phyloP scores from a whole-genome alignment of 345 rosid species.

The Theobroma cacao region DNA sequence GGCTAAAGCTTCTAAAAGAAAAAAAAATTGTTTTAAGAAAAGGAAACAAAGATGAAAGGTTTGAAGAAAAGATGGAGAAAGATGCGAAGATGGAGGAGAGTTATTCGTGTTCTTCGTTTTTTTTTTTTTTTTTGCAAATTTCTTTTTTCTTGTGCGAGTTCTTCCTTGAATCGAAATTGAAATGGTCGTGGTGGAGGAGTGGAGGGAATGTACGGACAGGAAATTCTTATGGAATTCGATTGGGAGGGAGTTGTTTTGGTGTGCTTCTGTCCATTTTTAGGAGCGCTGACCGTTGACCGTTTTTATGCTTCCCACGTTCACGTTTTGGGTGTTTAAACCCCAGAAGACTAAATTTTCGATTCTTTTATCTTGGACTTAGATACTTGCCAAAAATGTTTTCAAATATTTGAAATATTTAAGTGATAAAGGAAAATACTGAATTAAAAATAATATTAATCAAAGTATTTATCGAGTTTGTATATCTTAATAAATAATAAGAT shows the following conservation, averaged over 20 bases:
- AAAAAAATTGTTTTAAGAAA: too few species aligned
- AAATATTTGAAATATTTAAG: too few species aligned
- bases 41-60: neutral
- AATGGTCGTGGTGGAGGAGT: slow-evolving; percentile 11
- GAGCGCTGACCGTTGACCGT: slow-evolving; percentile 11
- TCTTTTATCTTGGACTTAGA: too few species aligned
- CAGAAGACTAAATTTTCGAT: too few species aligned
- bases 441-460: too few species aligned
- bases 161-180: slow-evolving; percentile 11
- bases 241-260: neutral
- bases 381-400: too few species aligned
- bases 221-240: neutral
- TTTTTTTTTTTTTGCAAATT: neutral
- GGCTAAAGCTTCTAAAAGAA: too few species aligned
- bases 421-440: too few species aligned
- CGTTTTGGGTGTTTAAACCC: neutral
- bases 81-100: slow-evolving; percentile 16
- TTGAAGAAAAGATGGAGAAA: slow-evolving; percentile 8
- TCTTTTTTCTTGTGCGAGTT: neutral
- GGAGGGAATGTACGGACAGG: slow-evolving; percentile 18
- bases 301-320: slow-evolving; percentile 10
- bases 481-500: too few species aligned
- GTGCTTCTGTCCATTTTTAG: neutral
- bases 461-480: too few species aligned
- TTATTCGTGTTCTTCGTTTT: neutral